Conservation (phyloP, 2,329 filamentous ascomycete genomes). For the Penicillium sp. region DNA sequence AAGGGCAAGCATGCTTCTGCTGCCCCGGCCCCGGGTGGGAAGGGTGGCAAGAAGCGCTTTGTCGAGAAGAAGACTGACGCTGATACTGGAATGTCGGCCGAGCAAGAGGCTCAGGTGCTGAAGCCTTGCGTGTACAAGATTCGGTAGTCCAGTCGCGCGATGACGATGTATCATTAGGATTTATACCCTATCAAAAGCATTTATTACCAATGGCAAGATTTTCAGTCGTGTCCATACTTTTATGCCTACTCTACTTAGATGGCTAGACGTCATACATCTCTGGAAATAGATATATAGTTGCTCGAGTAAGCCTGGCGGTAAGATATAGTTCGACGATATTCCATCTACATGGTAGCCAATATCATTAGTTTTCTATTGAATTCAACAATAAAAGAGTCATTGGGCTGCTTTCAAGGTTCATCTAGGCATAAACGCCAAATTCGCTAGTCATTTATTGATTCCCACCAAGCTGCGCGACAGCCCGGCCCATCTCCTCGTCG, state of each 20-base stretch:
- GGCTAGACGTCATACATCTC: not conserved
- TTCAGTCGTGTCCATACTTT: not conserved
- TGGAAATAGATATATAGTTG: not conserved
- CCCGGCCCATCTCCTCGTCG: slow-evolving; percentile 92
- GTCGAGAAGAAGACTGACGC: slow-evolving; percentile 53
- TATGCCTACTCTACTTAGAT: not conserved
- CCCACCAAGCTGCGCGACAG: slow-evolving; percentile 68
- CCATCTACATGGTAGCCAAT: not conserved
- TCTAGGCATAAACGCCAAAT: slow-evolving; percentile 3
- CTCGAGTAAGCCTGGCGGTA: too few species aligned
- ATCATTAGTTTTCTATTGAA: not conserved
- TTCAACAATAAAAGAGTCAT: not conserved
- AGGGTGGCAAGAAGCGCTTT: slow-evolving; percentile 52
- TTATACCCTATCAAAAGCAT: not conserved
- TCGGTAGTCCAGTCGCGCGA: slow-evolving; percentile 51
- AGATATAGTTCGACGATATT: not conserved
- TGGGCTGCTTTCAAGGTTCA: not conserved
- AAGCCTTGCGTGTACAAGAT: slow-evolving; percentile 98
- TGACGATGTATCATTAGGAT: not conserved
- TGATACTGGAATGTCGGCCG: slow-evolving; percentile 55
- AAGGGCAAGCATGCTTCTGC: slow-evolving; percentile 66
- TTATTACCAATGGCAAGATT: not conserved
- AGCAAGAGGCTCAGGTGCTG: slow-evolving; percentile 68
- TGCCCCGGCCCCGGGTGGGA: slow-evolving; percentile 34
- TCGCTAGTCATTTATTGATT: slow-evolving; percentile 38